Base-by-base conservation (phyloP, 345 rosid genomes). In the Sonneratia alba region DNA sequence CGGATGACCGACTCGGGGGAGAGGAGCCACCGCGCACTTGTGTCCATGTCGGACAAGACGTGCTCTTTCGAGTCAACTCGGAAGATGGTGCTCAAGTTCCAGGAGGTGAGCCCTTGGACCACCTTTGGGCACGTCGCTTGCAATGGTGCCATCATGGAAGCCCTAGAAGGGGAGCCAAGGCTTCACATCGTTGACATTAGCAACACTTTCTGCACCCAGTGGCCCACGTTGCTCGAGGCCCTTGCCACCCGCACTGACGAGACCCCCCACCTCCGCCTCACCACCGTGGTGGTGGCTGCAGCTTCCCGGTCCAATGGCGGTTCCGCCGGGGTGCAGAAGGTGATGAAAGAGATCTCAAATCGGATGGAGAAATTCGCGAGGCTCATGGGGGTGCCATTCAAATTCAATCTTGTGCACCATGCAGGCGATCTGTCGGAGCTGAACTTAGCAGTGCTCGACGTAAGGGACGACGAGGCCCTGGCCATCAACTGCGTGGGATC, bases 151-250 rank as follows among this genome's bases (percentile, higher is more conserved):
- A 87, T 95, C 32, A 81, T 95, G 85, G 99, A 95, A 80, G 97
- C 98, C 16, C 83, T 95, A 7, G 97, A 92, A 27, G 92, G 96
- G 3, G 96, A 95, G 74, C 70, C 67, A 49, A 90, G 87, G 77
- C 80, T 92, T 36, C 99, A 95, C 69, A 92, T 95, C 27, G 75
- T 95, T 21, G 99, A 95, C 78, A 79, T 95, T 22, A 92, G 99
- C 80, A 90, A 90, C 40, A 92, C 99, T 24, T 89, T 81, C 70
- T 95, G 98, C 83, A 92, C 99, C 19, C 99, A 95, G 70, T 95
- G 99, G 99, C 99, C 99, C 1, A 95, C 98, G 55, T 84, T 95
- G 74, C 87, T 95, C 4, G 98, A 95, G 85, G 93, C 99, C 43
- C 80, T 95, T n/a, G 99, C 99, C 0, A 95, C 97, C 4, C 87